These are phyloP conservation scores for Aureobasidium sp. DNA, from an alignment of 2,329 filamentous ascomycete genomes.

Conservation along the genomic window DNA sequence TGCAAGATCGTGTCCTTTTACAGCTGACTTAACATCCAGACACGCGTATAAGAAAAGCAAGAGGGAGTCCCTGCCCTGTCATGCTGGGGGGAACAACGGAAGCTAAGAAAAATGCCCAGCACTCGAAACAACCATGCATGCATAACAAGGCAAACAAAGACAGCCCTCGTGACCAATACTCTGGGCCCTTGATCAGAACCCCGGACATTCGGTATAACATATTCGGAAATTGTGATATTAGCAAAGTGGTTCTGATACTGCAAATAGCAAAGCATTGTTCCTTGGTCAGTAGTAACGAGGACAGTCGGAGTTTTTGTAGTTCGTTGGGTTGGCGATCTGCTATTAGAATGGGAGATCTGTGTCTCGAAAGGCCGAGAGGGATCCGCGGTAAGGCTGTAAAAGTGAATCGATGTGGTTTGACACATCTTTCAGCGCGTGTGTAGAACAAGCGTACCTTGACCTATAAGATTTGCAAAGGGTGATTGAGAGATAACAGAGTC, in stretches of 20 bases:
- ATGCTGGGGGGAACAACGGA: background rate
- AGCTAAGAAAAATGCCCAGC: background rate
- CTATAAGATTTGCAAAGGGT: background rate
- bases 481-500: background rate
- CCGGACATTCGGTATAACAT: background rate
- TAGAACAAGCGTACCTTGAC: background rate
- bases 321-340: background rate
- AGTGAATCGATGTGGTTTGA: background rate
- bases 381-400: background rate
- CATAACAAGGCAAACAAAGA: constrained; percentile 5
- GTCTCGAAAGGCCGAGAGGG: background rate
- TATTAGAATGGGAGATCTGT: background rate
- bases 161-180: background rate
- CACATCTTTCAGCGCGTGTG: background rate
- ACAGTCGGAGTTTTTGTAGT: background rate
- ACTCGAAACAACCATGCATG: background rate
- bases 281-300: background rate
- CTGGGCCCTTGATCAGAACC: background rate
- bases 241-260: background rate
- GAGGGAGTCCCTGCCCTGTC: background rate
- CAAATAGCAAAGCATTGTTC: background rate
- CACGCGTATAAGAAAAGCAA: background rate
- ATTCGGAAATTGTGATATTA: background rate
- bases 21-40: background rate
- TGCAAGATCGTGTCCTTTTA: too few species aligned